phyloP scores from a whole-genome alignment of 2,329 filamentous ascomycete genomes.

The Penicillium sp. region DNA sequence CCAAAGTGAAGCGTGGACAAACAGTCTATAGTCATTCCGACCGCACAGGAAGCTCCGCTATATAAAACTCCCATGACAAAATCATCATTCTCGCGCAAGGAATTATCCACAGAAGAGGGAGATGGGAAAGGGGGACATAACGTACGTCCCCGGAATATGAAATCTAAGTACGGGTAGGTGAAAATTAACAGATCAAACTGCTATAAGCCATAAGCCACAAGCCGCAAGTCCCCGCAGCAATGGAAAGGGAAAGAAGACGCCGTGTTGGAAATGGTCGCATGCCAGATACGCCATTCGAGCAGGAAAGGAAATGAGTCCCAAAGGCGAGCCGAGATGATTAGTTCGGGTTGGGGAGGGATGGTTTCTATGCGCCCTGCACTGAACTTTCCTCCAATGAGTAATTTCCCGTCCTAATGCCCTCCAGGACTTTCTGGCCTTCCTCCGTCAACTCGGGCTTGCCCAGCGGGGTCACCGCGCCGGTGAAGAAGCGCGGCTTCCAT shows the following conservation, averaged over 20 bases:
- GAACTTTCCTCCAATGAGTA: conserved; percentile 51
- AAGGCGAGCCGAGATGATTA: conserved; percentile 6
- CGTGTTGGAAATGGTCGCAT: conserved; percentile 22
- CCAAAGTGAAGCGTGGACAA: neutral
- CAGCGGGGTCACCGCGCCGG: conserved; percentile 58
- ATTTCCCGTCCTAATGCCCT: conserved; percentile 56
- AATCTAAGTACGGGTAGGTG: conserved; percentile 22
- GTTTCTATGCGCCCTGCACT: conserved; percentile 36
- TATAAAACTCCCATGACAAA: neutral
- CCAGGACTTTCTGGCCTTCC: conserved; percentile 61
- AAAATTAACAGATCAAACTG: conserved; percentile 1
- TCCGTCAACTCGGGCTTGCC: conserved; percentile 65
- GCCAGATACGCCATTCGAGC: conserved; percentile 28
- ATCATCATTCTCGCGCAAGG: conserved; percentile 7
- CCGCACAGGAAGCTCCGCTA: neutral
- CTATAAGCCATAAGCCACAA: neutral
- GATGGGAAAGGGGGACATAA: neutral
- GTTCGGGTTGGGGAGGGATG: neutral
- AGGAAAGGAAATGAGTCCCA: conserved; percentile 8
- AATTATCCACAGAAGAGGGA: conserved; percentile 15
- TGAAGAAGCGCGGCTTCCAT: conserved; percentile 91
- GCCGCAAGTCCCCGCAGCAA: neutral
- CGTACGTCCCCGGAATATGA: conserved; percentile 1
- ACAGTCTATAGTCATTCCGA: conserved; percentile 14
- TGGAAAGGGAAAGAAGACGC: conserved; percentile 10